These are phyloP conservation scores for Penicillium hordei DNA, from an alignment of 2,329 filamentous ascomycete genomes.

Conservation along the genomic window DNA sequence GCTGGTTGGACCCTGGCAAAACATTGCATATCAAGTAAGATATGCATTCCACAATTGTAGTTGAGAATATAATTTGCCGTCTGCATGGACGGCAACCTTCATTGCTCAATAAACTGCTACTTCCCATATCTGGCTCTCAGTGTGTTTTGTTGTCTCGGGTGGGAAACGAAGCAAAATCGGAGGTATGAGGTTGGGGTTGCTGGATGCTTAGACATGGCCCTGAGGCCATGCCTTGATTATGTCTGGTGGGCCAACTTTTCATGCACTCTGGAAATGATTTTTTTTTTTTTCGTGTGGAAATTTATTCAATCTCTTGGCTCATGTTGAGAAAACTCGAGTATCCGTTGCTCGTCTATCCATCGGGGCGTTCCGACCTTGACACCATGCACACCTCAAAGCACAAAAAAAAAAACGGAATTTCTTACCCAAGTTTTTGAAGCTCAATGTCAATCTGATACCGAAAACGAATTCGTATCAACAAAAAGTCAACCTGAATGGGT, in stretches of 20 bases:
- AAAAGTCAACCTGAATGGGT: slow-evolving; percentile 2
- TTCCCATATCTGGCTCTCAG: not conserved
- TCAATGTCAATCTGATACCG: slow-evolving; percentile 20
- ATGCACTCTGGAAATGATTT: not conserved
- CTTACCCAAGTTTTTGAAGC: slow-evolving; percentile 18
- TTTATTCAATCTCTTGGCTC: not conserved
- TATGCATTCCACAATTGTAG: slow-evolving; percentile 16
- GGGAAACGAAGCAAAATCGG: not conserved
- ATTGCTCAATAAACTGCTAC: not conserved
- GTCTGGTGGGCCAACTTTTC: slow-evolving; percentile 1
- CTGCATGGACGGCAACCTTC: not conserved
- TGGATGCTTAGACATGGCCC: not conserved
- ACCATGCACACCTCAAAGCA: slow-evolving; percentile 11
- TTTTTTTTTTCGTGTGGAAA: not conserved
- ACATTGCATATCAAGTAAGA: slow-evolving; percentile 1
- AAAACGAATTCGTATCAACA: slow-evolving; percentile 14
- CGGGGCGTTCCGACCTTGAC: slow-evolving; percentile 9
- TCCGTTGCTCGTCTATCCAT: not conserved
- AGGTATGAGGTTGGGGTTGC: not conserved
- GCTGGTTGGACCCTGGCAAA: slow-evolving; percentile 6
- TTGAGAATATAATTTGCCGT: slow-evolving; percentile 14
- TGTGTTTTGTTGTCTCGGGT: not conserved
- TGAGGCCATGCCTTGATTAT: not conserved
- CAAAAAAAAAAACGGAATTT: slow-evolving; percentile 2
- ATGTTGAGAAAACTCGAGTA: not conserved